Percentiles rank a stretch among this genome's conserved stretches.
phyloP scores from a whole-genome alignment of 139 green algal genomes.

The Raphidocelis subcapitata region DNA sequence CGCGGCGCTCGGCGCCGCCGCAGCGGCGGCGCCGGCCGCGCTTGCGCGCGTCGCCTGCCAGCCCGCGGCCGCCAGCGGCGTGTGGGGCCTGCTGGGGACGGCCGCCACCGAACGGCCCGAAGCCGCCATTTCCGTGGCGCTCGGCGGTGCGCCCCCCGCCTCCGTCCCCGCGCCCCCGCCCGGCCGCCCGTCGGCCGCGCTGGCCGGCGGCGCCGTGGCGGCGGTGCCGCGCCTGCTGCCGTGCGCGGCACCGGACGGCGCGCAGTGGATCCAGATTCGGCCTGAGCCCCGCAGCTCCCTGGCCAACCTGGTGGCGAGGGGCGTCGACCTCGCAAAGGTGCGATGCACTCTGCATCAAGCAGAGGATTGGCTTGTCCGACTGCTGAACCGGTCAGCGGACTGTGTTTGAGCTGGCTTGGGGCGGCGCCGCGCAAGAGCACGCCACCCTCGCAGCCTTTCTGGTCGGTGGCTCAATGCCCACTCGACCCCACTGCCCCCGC shows the following conservation, averaged over 20 bases:
- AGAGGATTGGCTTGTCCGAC: too few species aligned
- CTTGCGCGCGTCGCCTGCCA: too few species aligned
- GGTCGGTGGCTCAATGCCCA: too few species aligned
- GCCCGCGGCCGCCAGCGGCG: too few species aligned
- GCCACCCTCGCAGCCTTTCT: too few species aligned
- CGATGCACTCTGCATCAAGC: too few species aligned
- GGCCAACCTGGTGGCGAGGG: conserved; percentile 17
- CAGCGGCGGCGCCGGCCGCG: too few species aligned
- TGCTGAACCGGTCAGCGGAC: too few species aligned
- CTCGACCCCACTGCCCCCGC: background rate
- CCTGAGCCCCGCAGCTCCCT: conserved; percentile 23
- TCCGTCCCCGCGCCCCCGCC: too few species aligned
- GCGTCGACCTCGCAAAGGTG: conserved; percentile 5
- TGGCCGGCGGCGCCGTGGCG: background rate
- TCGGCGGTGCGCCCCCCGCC: background rate
- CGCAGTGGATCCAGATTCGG: conserved; percentile 10
- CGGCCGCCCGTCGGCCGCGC: background rate
- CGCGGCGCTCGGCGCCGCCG: too few species aligned
- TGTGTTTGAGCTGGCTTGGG: too few species aligned
- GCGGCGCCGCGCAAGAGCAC: too few species aligned
- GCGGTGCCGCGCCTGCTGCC: conserved; percentile 19
- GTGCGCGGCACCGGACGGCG: background rate
- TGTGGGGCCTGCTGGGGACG: conserved; percentile 41
- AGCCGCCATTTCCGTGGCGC: background rate
- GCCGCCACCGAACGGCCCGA: conserved; percentile 33